phyloP scores from a whole-genome alignment of 139 green algal species.

The Chlorella ohadii region DNA sequence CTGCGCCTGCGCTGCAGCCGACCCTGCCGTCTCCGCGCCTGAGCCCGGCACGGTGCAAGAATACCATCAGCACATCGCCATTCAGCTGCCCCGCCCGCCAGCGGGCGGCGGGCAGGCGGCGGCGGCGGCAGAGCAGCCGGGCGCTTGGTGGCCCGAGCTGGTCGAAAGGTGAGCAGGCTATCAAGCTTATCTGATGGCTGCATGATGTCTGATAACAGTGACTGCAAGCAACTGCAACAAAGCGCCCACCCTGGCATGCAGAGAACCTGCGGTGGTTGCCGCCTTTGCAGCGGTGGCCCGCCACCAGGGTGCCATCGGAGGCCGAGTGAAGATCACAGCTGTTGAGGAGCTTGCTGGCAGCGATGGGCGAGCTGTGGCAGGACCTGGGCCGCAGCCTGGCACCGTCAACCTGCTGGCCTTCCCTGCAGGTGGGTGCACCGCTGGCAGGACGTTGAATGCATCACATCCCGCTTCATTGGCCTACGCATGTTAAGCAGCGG shows the following conservation, averaged over 20 bases:
- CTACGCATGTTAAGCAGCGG: not conserved
- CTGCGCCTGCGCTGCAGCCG: not conserved
- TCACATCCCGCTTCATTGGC: too few relatives aligned
- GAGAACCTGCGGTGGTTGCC: conserved; percentile 37
- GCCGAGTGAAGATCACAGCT: conserved; percentile 51
- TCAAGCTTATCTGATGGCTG: too few relatives aligned
- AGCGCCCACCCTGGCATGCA: conserved; percentile 4
- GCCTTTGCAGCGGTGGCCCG: conserved; percentile 39
- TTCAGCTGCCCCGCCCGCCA: conserved; percentile 14
- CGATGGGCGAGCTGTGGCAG: not conserved
- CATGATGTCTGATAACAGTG: too few relatives aligned
- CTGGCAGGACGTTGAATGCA: too few relatives aligned
- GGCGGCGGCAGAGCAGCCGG: not conserved
- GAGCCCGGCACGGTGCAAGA: conserved; percentile 30
- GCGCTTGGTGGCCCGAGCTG: conserved; percentile 39
- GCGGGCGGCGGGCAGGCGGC: not conserved
- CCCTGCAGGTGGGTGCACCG: conserved; percentile 37
- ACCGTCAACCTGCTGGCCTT: conserved; percentile 47
- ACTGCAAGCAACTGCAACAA: too few relatives aligned
- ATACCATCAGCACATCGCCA: conserved; percentile 46
- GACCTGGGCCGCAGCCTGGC: not conserved
- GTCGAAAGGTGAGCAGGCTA: conserved; percentile 39
- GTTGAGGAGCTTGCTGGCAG: conserved; percentile 33
- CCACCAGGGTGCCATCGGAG: not conserved
- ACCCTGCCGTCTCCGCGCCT: not conserved